Percentiles rank a stretch among this genome's conserved stretches.
Evolutionary conservation across 1,284 basidiomycete genomes (phyloP).

Genomic region (Athelia sp.): DNA sequence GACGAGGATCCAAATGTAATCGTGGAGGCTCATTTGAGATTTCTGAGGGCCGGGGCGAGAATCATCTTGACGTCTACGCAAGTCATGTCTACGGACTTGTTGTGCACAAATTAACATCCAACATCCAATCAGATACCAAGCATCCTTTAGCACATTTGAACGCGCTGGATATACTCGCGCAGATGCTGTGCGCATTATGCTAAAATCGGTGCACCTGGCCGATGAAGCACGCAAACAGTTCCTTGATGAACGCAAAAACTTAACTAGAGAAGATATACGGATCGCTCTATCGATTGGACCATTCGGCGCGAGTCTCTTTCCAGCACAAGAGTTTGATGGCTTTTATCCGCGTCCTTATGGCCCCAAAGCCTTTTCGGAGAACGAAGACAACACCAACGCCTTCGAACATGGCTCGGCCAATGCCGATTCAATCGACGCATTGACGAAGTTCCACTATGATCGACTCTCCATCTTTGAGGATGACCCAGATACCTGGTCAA

Average conservation of each 20-base stretch:
- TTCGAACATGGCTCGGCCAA: constrained; percentile 33
- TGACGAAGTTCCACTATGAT: constrained; percentile 65
- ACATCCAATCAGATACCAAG: constrained; percentile 51
- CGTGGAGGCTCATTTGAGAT: constrained; percentile 51
- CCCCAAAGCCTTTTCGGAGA: constrained; percentile 37
- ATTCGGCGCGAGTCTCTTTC: constrained; percentile 63
- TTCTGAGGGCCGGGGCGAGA: constrained; percentile 55
- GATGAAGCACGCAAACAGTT: constrained; percentile 36
- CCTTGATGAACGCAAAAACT: constrained; percentile 17
- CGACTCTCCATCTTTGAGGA: constrained; percentile 52
- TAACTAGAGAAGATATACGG: constrained; percentile 20
- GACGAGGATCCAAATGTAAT: constrained; percentile 48
- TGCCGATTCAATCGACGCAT: constrained; percentile 40
- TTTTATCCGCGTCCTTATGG: constrained; percentile 75
- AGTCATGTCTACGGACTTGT: constrained; percentile 16
- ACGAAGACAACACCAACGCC: constrained; percentile 33
- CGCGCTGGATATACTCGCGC: constrained; percentile 42
- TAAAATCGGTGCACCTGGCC: constrained; percentile 50
- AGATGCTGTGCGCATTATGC: constrained; percentile 47
- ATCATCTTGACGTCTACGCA: constrained; percentile 62
- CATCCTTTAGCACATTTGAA: constrained; percentile 49
- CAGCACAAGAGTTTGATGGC: constrained; percentile 72
- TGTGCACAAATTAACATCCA: not conserved
- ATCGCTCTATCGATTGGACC: constrained; percentile 73
- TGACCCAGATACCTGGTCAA: constrained; percentile 46